phyloP scores from a whole-genome alignment of 2,329 filamentous ascomycete genomes.

The Periconia macrospinosa region DNA sequence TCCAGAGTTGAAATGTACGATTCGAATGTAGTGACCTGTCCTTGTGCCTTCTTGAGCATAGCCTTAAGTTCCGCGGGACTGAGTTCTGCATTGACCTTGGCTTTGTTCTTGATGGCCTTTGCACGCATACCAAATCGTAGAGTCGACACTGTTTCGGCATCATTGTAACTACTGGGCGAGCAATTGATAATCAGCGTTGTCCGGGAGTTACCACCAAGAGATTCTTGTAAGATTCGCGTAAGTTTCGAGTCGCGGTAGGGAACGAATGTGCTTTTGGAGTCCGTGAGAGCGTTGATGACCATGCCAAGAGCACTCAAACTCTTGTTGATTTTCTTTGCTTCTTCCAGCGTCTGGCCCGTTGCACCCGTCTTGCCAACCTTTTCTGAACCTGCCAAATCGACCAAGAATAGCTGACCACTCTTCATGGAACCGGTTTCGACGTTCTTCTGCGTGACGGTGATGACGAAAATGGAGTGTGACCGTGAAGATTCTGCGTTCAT shows the following conservation, averaged over 20 bases:
- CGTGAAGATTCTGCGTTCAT: constrained; percentile 99
- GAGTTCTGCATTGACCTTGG: constrained; percentile 98
- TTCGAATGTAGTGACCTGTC: constrained; percentile 85
- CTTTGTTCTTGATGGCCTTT: constrained; percentile 99
- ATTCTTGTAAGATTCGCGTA: constrained; percentile 95
- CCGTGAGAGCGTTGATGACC: constrained; percentile 97
- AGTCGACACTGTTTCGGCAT: constrained; percentile 89
- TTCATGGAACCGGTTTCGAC: constrained; percentile 94
- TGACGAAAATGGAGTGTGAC: constrained; percentile 97
- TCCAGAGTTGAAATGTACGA: constrained; percentile 82
- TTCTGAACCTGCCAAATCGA: constrained; percentile 97
- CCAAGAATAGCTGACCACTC: constrained; percentile 94
- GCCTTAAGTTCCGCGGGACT: constrained; percentile 94
- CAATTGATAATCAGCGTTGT: constrained; percentile 99
- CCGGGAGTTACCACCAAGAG: constrained; percentile 92
- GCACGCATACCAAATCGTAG: constrained; percentile 93
- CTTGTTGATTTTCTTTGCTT: constrained; percentile 99
- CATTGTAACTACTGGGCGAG: constrained; percentile 98
- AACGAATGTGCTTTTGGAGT: constrained; percentile 94
- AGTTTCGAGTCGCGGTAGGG: constrained; percentile 98
- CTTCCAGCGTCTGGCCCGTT: constrained; percentile 93
- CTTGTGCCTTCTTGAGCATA: constrained; percentile 88
- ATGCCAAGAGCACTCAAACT: constrained; percentile 96
- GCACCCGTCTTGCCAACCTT: constrained; percentile 99
- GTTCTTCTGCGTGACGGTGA: constrained; percentile 97